Evolutionary conservation across 75 land plant genomes (phyloP).

Genomic region (Picea glauca): DNA sequence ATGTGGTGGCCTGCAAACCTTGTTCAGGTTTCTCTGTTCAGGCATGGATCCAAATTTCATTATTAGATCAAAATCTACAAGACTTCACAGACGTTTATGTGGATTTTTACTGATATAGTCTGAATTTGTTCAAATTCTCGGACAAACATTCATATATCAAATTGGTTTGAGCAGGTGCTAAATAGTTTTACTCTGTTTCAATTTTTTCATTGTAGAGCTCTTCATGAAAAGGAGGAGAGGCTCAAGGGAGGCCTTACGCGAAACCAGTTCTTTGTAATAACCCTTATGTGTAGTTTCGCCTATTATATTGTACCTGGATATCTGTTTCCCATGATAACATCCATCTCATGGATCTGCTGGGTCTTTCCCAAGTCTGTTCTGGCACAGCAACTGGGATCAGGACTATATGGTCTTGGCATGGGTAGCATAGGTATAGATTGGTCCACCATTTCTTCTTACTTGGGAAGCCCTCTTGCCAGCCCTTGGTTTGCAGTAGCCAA

Average conservation of each 20-base stretch:
- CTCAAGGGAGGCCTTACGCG: conserved; percentile 16
- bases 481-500: conserved; percentile 34
- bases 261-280: conserved; percentile 25
- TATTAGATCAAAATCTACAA: no score
- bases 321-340: conserved; percentile 25
- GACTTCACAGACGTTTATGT: no score
- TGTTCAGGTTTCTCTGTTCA: conserved; percentile 69
- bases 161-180: no score
- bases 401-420: conserved; percentile 27
- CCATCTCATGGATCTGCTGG: conserved; percentile 37
- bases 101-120: no score
- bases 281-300: conserved; percentile 22
- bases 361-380: conserved; percentile 24
- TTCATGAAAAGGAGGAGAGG: conserved; percentile 24
- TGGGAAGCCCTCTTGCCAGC: conserved; percentile 28
- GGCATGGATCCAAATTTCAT: conserved; percentile 18
- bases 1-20: conserved; percentile 88
- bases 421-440: conserved; percentile 31
- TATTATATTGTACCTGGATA: conserved; percentile 33
- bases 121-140: no score
- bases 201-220: conserved; percentile 11
- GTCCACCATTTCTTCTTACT: conserved; percentile 24
- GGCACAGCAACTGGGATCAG: conserved; percentile 37
- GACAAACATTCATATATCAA: no score
- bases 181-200: no score